Percentiles rank a stretch among this genome's conserved stretches.
Conservation (phyloP, 768 basidiomycete genomes). For the Lentinula boryana region DNA sequence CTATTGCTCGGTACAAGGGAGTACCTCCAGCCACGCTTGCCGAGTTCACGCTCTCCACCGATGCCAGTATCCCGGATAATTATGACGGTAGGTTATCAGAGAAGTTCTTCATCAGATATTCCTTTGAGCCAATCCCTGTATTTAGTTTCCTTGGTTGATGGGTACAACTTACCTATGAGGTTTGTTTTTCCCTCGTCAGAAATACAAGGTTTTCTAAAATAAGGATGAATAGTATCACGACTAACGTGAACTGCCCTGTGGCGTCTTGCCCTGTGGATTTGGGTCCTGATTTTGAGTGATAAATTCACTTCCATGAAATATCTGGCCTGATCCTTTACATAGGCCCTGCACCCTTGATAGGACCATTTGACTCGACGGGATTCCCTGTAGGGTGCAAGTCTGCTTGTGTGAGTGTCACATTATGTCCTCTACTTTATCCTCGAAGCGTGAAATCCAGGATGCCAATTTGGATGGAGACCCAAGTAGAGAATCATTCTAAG, state of each 20-base stretch:
- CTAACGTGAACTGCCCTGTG: constrained; percentile 46
- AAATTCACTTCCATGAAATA: too few relatives aligned
- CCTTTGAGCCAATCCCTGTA: constrained; percentile 13
- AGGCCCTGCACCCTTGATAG: constrained; percentile 39
- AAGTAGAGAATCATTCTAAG: constrained; percentile 10
- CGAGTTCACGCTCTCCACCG: constrained; percentile 53
- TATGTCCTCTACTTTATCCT: neutral
- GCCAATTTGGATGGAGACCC: constrained; percentile 26
- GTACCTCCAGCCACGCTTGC: constrained; percentile 67
- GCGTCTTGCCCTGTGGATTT: constrained; percentile 55
- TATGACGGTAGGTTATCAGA: constrained; percentile 45
- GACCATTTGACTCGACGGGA: constrained; percentile 41
- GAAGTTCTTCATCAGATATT: neutral
- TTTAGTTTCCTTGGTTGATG: constrained; percentile 67
- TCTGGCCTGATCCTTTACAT: neutral
- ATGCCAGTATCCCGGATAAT: constrained; percentile 36
- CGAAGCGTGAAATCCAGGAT: neutral
- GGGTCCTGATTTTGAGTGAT: constrained; percentile 5
- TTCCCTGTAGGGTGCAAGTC: constrained; percentile 48
- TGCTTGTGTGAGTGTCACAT: constrained; percentile 27
- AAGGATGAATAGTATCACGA: constrained; percentile 33
- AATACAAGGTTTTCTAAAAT: neutral
- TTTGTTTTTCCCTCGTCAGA: neutral
- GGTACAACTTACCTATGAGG: constrained; percentile 54
- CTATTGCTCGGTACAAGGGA: constrained; percentile 25